Percentiles rank a stretch among this genome's conserved stretches.
phyloP scores from a whole-genome alignment of 1,139 yeast genomes.

The Geotrichum restrictum region DNA sequence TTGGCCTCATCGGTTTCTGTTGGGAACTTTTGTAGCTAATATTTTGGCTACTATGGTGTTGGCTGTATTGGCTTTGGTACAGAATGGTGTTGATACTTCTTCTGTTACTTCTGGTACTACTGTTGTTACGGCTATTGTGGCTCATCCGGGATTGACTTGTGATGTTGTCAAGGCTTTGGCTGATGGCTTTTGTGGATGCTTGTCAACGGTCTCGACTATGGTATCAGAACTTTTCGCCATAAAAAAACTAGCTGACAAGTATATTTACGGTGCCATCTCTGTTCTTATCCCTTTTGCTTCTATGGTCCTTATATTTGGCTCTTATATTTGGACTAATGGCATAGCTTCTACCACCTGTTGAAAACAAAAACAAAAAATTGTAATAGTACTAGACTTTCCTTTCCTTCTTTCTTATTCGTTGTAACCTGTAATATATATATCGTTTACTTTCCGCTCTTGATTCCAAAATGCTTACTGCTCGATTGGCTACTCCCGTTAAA shows the following conservation, averaged over 20 bases:
- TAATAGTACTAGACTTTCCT: background rate
- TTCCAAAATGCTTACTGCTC: conserved; percentile 1
- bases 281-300: conserved; percentile 39
- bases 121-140: background rate
- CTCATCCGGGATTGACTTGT: conserved; percentile 39
- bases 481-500: background rate
- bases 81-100: conserved; percentile 42
- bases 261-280: conserved; percentile 43
- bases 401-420: background rate
- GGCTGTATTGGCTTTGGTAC: conserved; percentile 52
- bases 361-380: too few relatives aligned
- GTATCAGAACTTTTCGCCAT: conserved; percentile 58
- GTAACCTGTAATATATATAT: background rate
- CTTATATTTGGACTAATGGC: conserved; percentile 26
- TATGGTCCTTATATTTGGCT: conserved; percentile 46
- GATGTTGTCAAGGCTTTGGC: conserved; percentile 55
- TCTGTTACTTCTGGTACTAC: too few relatives aligned
- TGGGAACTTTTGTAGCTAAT: conserved; percentile 76
- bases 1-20: conserved; percentile 45
- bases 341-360: conserved; percentile 6
- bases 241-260: conserved; percentile 33
- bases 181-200: conserved; percentile 72
- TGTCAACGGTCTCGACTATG: conserved; percentile 77
- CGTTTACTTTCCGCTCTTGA: conserved; percentile 1
- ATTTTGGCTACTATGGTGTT: conserved; percentile 54